Evolutionary conservation across 208 protist genomes (phyloP), one percentile per base, ranked within the genome.

Genomic region (Trypanosoma theileri): DNA sequence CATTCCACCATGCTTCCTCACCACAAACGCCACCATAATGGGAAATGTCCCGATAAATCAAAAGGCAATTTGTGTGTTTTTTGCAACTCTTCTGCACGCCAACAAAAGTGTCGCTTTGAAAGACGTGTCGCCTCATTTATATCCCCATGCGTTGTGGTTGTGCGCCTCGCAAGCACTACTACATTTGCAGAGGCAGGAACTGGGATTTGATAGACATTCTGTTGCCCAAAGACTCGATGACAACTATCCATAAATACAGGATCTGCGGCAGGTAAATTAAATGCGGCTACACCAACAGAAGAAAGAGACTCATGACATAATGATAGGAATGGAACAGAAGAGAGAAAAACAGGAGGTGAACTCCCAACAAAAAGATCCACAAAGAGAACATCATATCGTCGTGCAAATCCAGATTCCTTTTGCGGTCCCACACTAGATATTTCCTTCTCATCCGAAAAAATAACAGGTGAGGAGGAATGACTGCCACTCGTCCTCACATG

Each of bases 311-410:
- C 56, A 44, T 71, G 77, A 66, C 85, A 92, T 31, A 86, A 77
- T 17, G 72, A 53, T 12, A 94, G 28, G 59, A 96, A 96, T 22
- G 55, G 61, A 16, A 61, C n/a, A 14, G 78, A 80, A 35, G 72
- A 80, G 4, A 92, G 62, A 55, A 72, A 65, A 11, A 21, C 59
- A 40, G 84, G 66, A 14, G 83, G 51, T 64, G 83, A 75, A 59
- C 88, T 93, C 31, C 91, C 91, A 19, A 90, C 73, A 63, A 93
- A 96, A 17, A 91, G 31, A 66, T 96, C 91, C 8, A 96, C 81
- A 73, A 96, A 93, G 26, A 96, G 68, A 4, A 93, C 22, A 58
- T 96, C 91, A 31, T 88, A 84, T n/a, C 59, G 58, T 28, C 51
- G 28, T 16, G 21, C 50, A n/a, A 10, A 40, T 45, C 45, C 21